Evolutionary conservation across 179 eudicot genomes (phyloP), one percentile per base, ranked within the genome.

Genomic region (Spergularia azorica): DNA sequence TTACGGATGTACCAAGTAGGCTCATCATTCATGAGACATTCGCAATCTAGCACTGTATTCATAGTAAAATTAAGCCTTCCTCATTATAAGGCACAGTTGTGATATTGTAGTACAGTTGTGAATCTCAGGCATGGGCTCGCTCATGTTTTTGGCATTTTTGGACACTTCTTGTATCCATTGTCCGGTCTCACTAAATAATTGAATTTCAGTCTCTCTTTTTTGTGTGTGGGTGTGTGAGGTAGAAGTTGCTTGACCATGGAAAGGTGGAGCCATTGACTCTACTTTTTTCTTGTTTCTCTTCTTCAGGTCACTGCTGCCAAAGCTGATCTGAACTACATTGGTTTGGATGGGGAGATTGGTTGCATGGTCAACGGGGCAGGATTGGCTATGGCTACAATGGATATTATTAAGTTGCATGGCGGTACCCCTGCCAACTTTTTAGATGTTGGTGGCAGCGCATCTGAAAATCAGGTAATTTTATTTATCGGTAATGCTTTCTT

Each of bases 331-430:
- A 95, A 95, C 79, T 95, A 95, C 79, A 95, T 95, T 82, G 99
- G 97, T 55, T 82, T 95, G 74, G 98, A 93, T 90, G 98, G 98
- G 83, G 97, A 95, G 78, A 93, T 95, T 76, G 98, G 99, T 78
- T 95, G 99, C 87, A 95, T 93, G 97, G 99, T 95, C 71, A 95
- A 95, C 74, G 99, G 99, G 38, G 99, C 99, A 80, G 99, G 99
- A 70, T 88, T 95, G 88, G 99, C 99, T 73, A 95, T 95, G 99
- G 97, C 99, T 70, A 95, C 99, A 70, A 95, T 95, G 99, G 99
- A 95, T 80, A 95, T 95, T 36, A 95, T 95, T 74, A 95, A 95
- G 87, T 75, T 95, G 78, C 94, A 91, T 76, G 98, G 98, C 41
- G 98, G 98, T 79, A 95, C 98, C 75, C 98, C 98, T 74, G 97